These are phyloP conservation scores for Dactylellina drechsleri DNA, from an alignment of 2,329 filamentous ascomycete species.

Conservation along the genomic window DNA sequence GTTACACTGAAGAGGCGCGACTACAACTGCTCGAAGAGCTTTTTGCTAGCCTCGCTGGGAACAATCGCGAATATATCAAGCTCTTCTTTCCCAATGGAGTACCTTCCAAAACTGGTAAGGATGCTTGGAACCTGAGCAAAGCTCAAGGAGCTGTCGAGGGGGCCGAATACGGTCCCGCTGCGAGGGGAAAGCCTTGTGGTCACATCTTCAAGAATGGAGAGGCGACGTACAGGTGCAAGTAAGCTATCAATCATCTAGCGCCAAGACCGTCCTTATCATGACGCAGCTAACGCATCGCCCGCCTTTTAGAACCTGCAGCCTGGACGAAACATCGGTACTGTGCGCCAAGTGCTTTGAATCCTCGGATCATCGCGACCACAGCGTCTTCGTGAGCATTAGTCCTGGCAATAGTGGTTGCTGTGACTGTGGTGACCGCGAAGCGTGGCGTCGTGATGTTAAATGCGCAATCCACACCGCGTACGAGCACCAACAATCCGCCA, in stretches of 20 bases:
- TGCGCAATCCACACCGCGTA: conserved; percentile 90
- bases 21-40: conserved; percentile 79
- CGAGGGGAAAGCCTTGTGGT: conserved; percentile 90
- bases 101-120: conserved; percentile 66
- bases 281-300: not conserved
- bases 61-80: conserved; percentile 76
- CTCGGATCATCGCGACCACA: conserved; percentile 92
- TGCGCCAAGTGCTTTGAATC: conserved; percentile 95
- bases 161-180: conserved; percentile 91
- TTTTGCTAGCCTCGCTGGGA: conserved; percentile 85
- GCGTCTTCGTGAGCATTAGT: conserved; percentile 87
- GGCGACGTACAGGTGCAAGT: conserved; percentile 88
- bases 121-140: conserved; percentile 77
- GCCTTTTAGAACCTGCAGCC: conserved; percentile 75
- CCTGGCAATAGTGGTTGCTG: conserved; percentile 94
- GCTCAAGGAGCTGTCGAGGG: conserved; percentile 94
- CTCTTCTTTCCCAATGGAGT: conserved; percentile 84
- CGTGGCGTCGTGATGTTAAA: conserved; percentile 85
- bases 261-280: not conserved
- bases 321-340: conserved; percentile 93
- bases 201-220: conserved; percentile 97
- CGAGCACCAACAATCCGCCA: conserved; percentile 64
- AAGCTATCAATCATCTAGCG: conserved; percentile 41
- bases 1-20: conserved; percentile 77
- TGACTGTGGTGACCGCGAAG: conserved; percentile 95